Percentiles rank a stretch among this genome's conserved stretches.
Evolutionary conservation across 148 eudicot species (phyloP).

Genomic region (Rhododendron vialii): DNA sequence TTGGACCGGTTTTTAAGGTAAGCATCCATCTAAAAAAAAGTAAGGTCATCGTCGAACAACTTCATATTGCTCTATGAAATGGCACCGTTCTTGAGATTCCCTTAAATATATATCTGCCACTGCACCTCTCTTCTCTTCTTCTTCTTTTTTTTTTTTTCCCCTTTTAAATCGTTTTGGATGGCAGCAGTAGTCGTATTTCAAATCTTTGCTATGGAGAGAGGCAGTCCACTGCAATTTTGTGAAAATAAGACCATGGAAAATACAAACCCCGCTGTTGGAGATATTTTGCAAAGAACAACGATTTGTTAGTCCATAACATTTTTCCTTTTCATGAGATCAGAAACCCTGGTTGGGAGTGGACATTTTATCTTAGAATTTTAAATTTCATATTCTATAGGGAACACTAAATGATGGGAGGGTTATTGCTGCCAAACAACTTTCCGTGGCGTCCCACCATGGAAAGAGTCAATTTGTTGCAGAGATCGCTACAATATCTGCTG

Average conservation of each 20-base stretch:
- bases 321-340: not conserved
- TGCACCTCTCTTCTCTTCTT: too few species aligned
- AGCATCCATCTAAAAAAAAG: not conserved
- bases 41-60: not conserved
- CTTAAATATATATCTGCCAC: not conserved
- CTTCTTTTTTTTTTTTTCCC: not conserved
- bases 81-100: not conserved
- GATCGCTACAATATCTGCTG: conserved; percentile 83
- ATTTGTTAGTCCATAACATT: not conserved
- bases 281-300: not conserved
- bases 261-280: not conserved
- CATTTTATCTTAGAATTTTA: not conserved
- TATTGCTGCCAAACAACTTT: conserved; percentile 83
- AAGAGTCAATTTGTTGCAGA: conserved; percentile 79
- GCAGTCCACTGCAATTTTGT: not conserved
- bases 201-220: not conserved
- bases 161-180: not conserved
- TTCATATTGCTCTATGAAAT: not conserved
- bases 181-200: not conserved
- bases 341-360: not conserved
- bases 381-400: conserved; percentile 39
- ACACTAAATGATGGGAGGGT: conserved; percentile 63
- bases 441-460: conserved; percentile 78
- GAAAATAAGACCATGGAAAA: not conserved
- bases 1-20: conserved; percentile 69